These are phyloP conservation scores for Thielaviopsis ethacetica DNA, from an alignment of 2,329 filamentous ascomycete genomes.

Conservation along the genomic window DNA sequence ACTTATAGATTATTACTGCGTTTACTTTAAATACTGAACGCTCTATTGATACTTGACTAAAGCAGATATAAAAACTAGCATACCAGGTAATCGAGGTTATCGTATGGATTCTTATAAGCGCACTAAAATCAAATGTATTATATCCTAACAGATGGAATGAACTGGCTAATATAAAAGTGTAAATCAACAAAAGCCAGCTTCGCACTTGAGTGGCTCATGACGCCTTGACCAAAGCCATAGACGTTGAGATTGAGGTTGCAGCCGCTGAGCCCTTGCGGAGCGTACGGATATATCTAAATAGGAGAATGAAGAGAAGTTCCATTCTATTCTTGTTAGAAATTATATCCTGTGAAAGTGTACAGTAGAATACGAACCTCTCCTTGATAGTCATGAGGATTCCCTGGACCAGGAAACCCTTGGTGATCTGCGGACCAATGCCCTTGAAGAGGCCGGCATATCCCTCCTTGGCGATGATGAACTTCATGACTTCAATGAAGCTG, in stretches of 20 bases:
- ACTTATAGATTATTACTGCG: too few species aligned
- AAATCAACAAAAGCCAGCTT: background rate
- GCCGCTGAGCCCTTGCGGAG: slow-evolving; percentile 34
- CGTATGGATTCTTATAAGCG: background rate
- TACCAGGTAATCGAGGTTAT: background rate
- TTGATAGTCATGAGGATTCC: slow-evolving; percentile 99
- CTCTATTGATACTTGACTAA: too few species aligned
- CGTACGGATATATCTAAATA: slow-evolving; percentile 66
- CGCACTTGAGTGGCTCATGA: background rate
- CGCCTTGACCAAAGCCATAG: slow-evolving; percentile 1
- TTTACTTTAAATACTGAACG: too few species aligned
- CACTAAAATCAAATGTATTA: background rate
- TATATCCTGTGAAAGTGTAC: background rate
- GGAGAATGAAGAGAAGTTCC: slow-evolving; percentile 71
- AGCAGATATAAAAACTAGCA: too few species aligned
- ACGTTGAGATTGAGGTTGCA: background rate
- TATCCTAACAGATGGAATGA: background rate
- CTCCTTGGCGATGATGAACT: slow-evolving; percentile 80
- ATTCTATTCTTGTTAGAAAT: slow-evolving; percentile 35
- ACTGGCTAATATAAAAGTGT: background rate
- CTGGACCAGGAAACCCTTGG: slow-evolving; percentile 86
- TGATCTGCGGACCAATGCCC: slow-evolving; percentile 82
- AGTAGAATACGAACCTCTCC: slow-evolving; percentile 48
- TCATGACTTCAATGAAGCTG: slow-evolving; percentile 86
- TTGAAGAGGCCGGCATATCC: slow-evolving; percentile 80